phyloP scores from a whole-genome alignment of 768 basidiomycete species.

The Tricholoma furcatifolium region DNA sequence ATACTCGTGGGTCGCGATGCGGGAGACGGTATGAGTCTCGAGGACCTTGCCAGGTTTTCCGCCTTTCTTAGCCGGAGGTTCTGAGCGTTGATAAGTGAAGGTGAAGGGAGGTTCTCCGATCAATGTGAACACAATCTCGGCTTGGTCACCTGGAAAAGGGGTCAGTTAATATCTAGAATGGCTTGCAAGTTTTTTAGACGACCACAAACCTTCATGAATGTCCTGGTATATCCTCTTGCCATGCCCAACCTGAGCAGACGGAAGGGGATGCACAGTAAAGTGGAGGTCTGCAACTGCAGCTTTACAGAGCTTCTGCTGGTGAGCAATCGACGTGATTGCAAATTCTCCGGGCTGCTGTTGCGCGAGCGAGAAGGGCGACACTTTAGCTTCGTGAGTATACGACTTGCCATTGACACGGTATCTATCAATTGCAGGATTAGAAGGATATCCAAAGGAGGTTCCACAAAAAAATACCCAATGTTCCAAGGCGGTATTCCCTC shows the following conservation, averaged over 20 bases:
- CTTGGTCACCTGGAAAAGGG: conserved; percentile 69
- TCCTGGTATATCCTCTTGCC: conserved; percentile 82
- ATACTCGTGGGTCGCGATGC: conserved; percentile 72
- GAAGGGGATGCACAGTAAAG: conserved; percentile 76
- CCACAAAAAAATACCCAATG: conserved; percentile 55
- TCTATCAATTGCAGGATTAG: conserved; percentile 36
- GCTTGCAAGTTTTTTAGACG: background rate
- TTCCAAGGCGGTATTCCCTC: conserved; percentile 95
- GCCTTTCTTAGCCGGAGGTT: conserved; percentile 65
- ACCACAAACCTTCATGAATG: conserved; percentile 77
- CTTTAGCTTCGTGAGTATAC: conserved; percentile 70
- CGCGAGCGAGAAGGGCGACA: conserved; percentile 81
- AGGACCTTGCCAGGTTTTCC: conserved; percentile 75
- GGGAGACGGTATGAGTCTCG: conserved; percentile 89
- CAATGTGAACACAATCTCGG: conserved; percentile 89
- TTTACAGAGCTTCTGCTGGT: conserved; percentile 92
- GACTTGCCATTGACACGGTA: conserved; percentile 80
- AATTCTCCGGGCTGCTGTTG: conserved; percentile 86
- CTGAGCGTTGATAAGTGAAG: conserved; percentile 90
- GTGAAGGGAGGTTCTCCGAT: conserved; percentile 94
- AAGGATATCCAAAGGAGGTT: background rate
- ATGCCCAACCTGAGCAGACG: conserved; percentile 85
- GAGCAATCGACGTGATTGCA: conserved; percentile 82
- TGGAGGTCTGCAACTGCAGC: conserved; percentile 74
- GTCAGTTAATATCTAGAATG: background rate